phyloP scores from a whole-genome alignment of 495 filamentous ascomycete genomes.

The Daldinia loculata region DNA sequence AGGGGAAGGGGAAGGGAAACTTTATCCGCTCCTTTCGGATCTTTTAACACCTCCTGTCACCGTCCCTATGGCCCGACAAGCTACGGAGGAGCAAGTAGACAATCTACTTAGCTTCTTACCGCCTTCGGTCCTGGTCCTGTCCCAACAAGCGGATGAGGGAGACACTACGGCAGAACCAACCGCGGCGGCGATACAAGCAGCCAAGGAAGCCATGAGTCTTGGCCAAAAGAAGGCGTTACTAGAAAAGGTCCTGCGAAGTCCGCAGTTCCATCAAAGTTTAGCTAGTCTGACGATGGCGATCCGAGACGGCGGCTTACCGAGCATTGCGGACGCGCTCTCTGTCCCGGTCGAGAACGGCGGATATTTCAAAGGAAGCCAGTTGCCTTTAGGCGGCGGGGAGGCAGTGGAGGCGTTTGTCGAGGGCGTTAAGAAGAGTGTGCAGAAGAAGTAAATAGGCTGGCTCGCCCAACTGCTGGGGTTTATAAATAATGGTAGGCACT shows the following conservation, averaged over 20 bases:
- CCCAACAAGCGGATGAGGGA: constrained; percentile 66
- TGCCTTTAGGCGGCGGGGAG: constrained; percentile 88
- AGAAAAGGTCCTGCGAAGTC: constrained; percentile 83
- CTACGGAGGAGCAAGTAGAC: constrained; percentile 71
- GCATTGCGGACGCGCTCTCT: constrained; percentile 83
- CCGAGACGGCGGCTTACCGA: constrained; percentile 90
- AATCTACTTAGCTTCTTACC: constrained; percentile 80
- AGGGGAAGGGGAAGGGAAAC: constrained; percentile 60
- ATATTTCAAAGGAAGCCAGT: constrained; percentile 72
- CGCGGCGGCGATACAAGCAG: constrained; percentile 71
- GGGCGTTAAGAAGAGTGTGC: constrained; percentile 80
- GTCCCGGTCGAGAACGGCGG: constrained; percentile 84
- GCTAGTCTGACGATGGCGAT: constrained; percentile 85
- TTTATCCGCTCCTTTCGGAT: constrained; percentile 86
- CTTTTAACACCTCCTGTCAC: constrained; percentile 80
- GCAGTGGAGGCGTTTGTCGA: constrained; percentile 90
- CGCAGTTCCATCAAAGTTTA: constrained; percentile 89
- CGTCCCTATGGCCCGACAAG: constrained; percentile 75
- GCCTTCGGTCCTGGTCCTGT: constrained; percentile 69
- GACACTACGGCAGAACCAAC: constrained; percentile 65
- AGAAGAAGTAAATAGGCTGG: constrained; percentile 55
- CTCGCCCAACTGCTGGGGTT: not conserved
- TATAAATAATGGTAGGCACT: not conserved
- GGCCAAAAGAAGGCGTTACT: constrained; percentile 84
- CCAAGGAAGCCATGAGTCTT: constrained; percentile 74